A percentile compares a stretch with the other conserved stretches of the same genome.
phyloP scores from a whole-genome alignment of 441 rosid species.

The Adansonia grandidieri region DNA sequence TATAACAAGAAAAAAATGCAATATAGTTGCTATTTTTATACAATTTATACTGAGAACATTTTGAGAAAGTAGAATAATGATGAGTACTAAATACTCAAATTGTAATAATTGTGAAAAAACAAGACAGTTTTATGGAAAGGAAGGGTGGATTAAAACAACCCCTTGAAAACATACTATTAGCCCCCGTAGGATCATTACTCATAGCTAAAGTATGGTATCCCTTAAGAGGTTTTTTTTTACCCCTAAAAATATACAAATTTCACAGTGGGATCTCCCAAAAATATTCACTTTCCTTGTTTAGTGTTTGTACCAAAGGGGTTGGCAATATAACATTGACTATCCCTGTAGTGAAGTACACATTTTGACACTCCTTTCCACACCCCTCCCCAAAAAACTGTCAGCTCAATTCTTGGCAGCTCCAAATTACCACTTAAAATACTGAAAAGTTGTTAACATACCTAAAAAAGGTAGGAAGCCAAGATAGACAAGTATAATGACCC shows the following conservation, averaged over 20 bases:
- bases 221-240: not conserved
- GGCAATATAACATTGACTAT: not conserved
- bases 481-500: slow-evolving; percentile 92
- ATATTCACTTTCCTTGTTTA: not conserved
- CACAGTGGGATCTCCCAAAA: not conserved
- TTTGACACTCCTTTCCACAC: not conserved
- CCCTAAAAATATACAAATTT: not conserved
- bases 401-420: slow-evolving; percentile 12
- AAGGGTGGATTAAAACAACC: not conserved
- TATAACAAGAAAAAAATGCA: slow-evolving; percentile 20
- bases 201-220: not conserved
- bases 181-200: not conserved
- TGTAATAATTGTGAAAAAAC: not conserved
- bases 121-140: not conserved
- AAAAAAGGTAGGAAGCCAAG: slow-evolving; percentile 96
- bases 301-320: not conserved
- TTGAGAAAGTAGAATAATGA: slow-evolving; percentile 13
- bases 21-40: not conserved
- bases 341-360: too few species aligned
- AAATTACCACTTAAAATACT: not conserved
- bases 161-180: not conserved
- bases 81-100: slow-evolving; percentile 4
- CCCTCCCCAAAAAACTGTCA: not conserved
- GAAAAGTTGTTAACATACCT: slow-evolving; percentile 8
- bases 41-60: slow-evolving; percentile 6